Conservation (phyloP, 192 early-diverging fungal species). For the Phycomyces blakesleeanus region DNA sequence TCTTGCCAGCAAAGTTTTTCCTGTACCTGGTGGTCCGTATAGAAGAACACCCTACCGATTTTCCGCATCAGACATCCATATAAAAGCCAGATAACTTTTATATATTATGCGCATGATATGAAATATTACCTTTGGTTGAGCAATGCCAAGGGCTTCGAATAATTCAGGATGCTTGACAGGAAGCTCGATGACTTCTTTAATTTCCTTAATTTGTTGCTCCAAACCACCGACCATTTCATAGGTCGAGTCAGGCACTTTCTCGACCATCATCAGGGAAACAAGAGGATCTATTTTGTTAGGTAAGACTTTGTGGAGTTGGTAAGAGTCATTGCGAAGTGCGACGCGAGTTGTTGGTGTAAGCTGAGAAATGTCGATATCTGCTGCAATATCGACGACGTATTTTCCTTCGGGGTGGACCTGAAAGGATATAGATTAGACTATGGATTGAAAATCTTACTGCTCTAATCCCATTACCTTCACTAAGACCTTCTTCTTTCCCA, state of each 20-base stretch:
- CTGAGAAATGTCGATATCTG: conserved; percentile 85
- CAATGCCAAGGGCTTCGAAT: conserved; percentile 96
- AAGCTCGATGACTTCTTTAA: conserved; percentile 99
- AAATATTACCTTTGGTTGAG: conserved; percentile 81
- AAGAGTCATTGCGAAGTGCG: conserved; percentile 88
- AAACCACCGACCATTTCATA: conserved; percentile 99
- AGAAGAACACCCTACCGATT: conserved; percentile 75
- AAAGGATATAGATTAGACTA: conserved; percentile 26
- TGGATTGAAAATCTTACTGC: conserved; percentile 6
- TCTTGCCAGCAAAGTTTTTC: conserved; percentile 84
- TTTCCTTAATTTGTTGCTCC: conserved; percentile 99
- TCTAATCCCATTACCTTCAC: conserved; percentile 57
- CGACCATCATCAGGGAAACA: conserved; percentile 99
- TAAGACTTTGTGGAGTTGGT: conserved; percentile 90
- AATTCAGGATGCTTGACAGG: conserved; percentile 99
- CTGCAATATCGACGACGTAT: conserved; percentile 94
- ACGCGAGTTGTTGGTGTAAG: conserved; percentile 92
- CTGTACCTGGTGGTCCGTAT: conserved; percentile 86
- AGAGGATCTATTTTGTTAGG: conserved; percentile 99
- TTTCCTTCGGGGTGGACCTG: conserved; percentile 96
- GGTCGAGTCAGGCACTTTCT: conserved; percentile 98
- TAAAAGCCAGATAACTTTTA: too few relatives aligned
- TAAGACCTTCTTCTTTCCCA: conserved; percentile 95
- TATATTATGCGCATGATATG: not conserved
- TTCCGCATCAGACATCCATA: too few relatives aligned